Conservation (phyloP, 306 rosid genomes). For the Glycine latifolia region DNA sequence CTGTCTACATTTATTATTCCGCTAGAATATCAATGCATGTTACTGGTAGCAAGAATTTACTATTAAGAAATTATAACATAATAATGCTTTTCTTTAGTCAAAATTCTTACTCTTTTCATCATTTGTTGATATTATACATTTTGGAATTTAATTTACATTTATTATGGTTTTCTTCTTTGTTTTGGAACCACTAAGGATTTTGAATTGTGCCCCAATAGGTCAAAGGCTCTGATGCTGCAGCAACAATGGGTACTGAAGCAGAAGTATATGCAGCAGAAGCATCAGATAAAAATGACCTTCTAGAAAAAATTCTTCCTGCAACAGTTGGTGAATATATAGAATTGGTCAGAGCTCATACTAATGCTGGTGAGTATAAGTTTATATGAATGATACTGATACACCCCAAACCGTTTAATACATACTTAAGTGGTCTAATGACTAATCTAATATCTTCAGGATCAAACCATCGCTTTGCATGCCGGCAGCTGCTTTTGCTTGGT, state of each 20-base stretch:
- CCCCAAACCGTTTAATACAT: conserved; percentile 10
- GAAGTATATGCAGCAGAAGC: conserved; percentile 97
- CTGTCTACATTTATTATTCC: no score
- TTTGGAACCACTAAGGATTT: neutral
- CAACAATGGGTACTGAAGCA: conserved; percentile 93
- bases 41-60: no score
- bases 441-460: conserved; percentile 60
- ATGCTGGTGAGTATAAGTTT: conserved; percentile 68
- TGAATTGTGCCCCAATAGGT: conserved; percentile 59
- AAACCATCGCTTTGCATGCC: conserved; percentile 76
- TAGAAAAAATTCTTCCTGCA: conserved; percentile 84
- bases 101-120: neutral
- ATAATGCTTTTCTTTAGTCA: no score
- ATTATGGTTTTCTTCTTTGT: conserved; percentile 4
- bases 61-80: no score
- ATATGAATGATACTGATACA: conserved; percentile 19
- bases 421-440: conserved; percentile 25
- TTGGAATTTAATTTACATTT: conserved; percentile 3
- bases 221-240: conserved; percentile 94
- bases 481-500: conserved; percentile 92
- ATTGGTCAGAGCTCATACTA: conserved; percentile 78
- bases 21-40: no score
- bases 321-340: conserved; percentile 81
- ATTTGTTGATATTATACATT: neutral
- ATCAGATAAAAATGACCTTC: conserved; percentile 83